Conservation (phyloP, 1,139 yeast genomes). For the Candida sanyaensis region DNA sequence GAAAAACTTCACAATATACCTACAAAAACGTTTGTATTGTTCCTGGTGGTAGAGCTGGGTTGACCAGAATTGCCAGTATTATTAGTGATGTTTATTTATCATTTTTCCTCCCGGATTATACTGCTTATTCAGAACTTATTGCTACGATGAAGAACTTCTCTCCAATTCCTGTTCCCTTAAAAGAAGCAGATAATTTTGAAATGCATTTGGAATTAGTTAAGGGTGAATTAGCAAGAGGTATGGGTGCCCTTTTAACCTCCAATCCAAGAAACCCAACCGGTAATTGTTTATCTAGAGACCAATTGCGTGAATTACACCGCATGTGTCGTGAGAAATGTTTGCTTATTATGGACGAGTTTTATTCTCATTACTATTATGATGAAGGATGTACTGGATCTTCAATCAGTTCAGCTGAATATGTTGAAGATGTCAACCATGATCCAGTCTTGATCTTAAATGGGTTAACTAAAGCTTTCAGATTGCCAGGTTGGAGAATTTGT, state of each 20-base stretch:
- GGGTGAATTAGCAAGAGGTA: constrained; percentile 61
- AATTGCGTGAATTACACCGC: constrained; percentile 53
- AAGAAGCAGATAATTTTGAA: constrained; percentile 60
- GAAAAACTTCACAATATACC: constrained; percentile 55
- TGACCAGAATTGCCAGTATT: constrained; percentile 68
- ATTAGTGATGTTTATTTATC: constrained; percentile 63
- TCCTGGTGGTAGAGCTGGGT: constrained; percentile 72
- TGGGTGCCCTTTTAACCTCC: constrained; percentile 61
- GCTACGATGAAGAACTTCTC: constrained; percentile 67
- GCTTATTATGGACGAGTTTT: constrained; percentile 69
- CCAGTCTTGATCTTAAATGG: constrained; percentile 68
- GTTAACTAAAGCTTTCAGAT: constrained; percentile 62
- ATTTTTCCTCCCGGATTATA: constrained; percentile 67
- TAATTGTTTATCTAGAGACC: constrained; percentile 53
- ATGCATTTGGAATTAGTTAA: constrained; percentile 58
- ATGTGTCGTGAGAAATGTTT: constrained; percentile 60
- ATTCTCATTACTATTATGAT: constrained; percentile 63
- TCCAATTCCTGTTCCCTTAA: constrained; percentile 67
- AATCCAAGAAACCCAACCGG: constrained; percentile 75
- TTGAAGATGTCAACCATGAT: constrained; percentile 62
- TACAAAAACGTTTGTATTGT: constrained; percentile 68
- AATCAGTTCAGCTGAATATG: constrained; percentile 55
- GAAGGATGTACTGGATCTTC: constrained; percentile 60
- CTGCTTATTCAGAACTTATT: constrained; percentile 72
- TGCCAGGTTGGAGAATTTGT: constrained; percentile 73